A percentile compares a stretch with the other conserved stretches of the same genome.
phyloP scores from a whole-genome alignment of 768 basidiomycete species.

The Rhizopogon rudus region DNA sequence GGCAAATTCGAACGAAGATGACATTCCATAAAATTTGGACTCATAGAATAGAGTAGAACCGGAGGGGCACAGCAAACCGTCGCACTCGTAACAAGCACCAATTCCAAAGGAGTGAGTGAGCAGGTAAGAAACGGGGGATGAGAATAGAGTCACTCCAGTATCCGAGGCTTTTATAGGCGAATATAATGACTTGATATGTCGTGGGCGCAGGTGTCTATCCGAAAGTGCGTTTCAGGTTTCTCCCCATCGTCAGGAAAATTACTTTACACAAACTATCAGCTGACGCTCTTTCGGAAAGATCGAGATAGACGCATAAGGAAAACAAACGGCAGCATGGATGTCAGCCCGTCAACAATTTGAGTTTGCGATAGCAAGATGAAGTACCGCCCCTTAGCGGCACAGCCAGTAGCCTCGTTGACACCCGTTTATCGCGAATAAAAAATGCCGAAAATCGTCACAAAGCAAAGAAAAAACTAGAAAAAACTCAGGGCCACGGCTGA shows the following conservation, averaged over 20 bases:
- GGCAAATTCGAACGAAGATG: conserved; percentile 30
- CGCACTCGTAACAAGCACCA: conserved; percentile 6
- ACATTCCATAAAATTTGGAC: conserved; percentile 28
- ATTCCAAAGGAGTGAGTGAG: conserved; percentile 6
- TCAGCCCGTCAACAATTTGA: conserved; percentile 17
- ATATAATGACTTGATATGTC: background rate
- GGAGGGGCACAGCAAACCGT: conserved; percentile 27
- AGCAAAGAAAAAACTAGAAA: conserved; percentile 9
- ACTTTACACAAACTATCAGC: conserved; percentile 12
- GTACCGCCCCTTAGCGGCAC: conserved; percentile 19
- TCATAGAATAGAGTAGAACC: conserved; percentile 30
- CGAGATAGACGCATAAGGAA: conserved; percentile 20
- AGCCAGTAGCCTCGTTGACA: conserved; percentile 20
- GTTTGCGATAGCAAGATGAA: conserved; percentile 12
- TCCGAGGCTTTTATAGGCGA: conserved; percentile 1
- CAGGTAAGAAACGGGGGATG: background rate
- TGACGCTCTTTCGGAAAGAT: conserved; percentile 19
- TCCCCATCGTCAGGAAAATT: conserved; percentile 17
- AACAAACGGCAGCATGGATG: conserved; percentile 4
- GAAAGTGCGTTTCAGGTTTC: conserved; percentile 1
- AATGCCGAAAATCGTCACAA: conserved; percentile 7
- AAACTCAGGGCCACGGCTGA: conserved; percentile 19
- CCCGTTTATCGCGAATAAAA: conserved; percentile 2
- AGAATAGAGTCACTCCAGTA: background rate
- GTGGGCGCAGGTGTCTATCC: conserved; percentile 3